These are phyloP conservation scores for Epicoccum nigrum DNA, from an alignment of 2,329 filamentous ascomycete genomes.

Conservation along the genomic window DNA sequence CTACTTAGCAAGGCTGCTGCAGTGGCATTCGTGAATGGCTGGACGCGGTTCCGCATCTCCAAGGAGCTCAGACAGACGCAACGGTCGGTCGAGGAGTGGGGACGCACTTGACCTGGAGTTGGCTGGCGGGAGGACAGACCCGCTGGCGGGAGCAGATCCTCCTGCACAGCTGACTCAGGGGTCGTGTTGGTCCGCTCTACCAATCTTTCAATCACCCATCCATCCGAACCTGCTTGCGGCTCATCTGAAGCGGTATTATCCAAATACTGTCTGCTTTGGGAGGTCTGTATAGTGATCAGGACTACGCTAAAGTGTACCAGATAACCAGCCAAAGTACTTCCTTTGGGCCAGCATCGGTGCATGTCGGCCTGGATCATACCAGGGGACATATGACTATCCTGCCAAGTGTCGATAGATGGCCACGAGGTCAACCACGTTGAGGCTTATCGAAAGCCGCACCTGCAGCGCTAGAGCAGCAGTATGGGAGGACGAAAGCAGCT, in stretches of 20 bases:
- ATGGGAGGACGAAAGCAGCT: not conserved
- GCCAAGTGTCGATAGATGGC: slow-evolving; percentile 6
- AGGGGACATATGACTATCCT: not conserved
- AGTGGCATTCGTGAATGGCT: slow-evolving; percentile 7
- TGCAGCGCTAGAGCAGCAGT: not conserved
- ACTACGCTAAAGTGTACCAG: not conserved
- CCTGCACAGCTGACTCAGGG: not conserved
- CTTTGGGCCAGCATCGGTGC: not conserved
- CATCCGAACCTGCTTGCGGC: too few species aligned
- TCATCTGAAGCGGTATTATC: not conserved
- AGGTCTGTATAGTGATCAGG: not conserved
- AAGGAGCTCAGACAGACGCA: slow-evolving; percentile 4
- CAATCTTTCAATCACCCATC: not conserved
- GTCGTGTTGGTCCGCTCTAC: not conserved
- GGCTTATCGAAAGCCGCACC: slow-evolving; percentile 1
- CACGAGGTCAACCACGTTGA: slow-evolving; percentile 10
- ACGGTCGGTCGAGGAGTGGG: slow-evolving; percentile 11
- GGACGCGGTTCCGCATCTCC: not conserved
- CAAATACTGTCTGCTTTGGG: not conserved
- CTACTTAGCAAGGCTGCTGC: not conserved
- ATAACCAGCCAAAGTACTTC: not conserved
- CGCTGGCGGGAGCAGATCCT: not conserved
- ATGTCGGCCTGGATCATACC: not conserved
- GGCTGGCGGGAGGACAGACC: slow-evolving; percentile 14
- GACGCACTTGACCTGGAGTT: slow-evolving; percentile 5